Conservation (phyloP, 805 yeast genomes). For the Suhomyces prunicola region DNA sequence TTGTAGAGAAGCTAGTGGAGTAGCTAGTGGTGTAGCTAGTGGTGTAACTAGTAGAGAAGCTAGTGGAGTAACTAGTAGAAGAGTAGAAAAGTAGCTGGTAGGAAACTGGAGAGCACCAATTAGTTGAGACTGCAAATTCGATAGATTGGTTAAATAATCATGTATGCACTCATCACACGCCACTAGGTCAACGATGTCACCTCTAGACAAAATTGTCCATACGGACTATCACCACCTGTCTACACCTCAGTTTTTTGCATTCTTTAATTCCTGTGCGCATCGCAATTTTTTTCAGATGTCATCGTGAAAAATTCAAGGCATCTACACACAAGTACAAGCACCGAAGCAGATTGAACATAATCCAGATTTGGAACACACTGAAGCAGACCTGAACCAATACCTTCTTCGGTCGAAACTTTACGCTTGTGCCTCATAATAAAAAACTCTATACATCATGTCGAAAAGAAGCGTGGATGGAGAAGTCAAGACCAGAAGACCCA, state of each 20-base stretch:
- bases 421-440: not conserved
- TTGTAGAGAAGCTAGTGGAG: too few species aligned
- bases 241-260: not conserved
- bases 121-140: too few species aligned
- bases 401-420: not conserved
- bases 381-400: not conserved
- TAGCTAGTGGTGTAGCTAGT: too few species aligned
- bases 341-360: not conserved
- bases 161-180: too few species aligned
- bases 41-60: too few species aligned
- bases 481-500: slow-evolving; percentile 4
- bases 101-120: too few species aligned
- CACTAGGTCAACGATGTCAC: too few species aligned
- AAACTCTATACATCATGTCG: not conserved
- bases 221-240: not conserved
- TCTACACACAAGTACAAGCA: not conserved
- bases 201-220: too few species aligned
- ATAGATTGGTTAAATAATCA: too few species aligned
- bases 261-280: not conserved
- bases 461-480: slow-evolving; percentile 5
- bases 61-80: too few species aligned
- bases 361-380: not conserved
- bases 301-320: slow-evolving; percentile 1
- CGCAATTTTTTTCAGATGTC: slow-evolving; percentile 2
- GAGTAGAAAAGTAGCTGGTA: too few species aligned